Evolutionary conservation across 2,329 filamentous ascomycete genomes (phyloP), one percentile per base, ranked within the genome.

Genomic region (Trichoderma atroviride): DNA sequence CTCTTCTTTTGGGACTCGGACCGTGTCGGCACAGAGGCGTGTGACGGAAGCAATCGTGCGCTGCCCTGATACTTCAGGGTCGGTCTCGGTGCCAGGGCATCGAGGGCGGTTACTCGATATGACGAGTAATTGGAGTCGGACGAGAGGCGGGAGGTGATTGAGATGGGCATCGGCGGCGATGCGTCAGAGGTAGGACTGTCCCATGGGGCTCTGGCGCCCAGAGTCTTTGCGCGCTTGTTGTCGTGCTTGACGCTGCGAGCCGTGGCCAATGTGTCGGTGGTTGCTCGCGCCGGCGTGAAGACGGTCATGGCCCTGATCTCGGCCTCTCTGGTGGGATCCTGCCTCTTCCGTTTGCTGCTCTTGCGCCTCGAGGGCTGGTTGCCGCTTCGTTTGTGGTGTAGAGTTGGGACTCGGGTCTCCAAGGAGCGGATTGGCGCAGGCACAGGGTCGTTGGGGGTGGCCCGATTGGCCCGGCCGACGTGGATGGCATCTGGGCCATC

Each of bases 271-370:
- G 84, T 83, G 70, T 89, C 86, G 59, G 86, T 85, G 13, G 86
- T 85, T 6, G 89, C 85, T 63, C 92, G 87, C 65, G 89, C 82
- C 6, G 92, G 89, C 73, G 90, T 86, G 71, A 86, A 87, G 52
- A 88, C 87, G 76, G 88, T 92, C 91, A 97, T 92, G 66, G 92
- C 89, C 77, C 90, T 92, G 76, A 97, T 94, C 80, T 97, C 93
- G 71, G 92, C 92, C 80, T 97, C 94, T 69, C 95, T 87, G 70
- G 91, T 86, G 76, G 89, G 88, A 72, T 96, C 92, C 72, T 91
- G 86, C 74, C 91, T 90, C 75, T 90, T 89, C 74, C 91, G 88
- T 81, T 92, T 96, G 82, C 89, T 94, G 52, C 91, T 91, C 76
- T 89, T 93, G 71, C 90, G 89, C 70, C 89, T 87, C 63, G 87